Base-by-base conservation (phyloP, 257 asterid species). In the Forsythia suspensa region DNA sequence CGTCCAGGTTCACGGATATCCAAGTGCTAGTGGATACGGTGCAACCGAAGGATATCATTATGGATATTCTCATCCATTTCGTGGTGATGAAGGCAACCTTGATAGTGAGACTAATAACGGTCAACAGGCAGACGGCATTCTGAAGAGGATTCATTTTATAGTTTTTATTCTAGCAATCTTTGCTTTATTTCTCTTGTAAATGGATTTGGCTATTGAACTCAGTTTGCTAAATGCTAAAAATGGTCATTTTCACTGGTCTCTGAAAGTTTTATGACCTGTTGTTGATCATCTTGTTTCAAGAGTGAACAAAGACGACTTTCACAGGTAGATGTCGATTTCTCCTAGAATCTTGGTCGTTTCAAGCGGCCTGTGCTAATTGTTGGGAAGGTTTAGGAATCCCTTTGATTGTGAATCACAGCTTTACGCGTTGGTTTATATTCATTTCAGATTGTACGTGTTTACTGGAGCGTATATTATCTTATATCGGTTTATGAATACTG, bases 1-100 rank as follows among this genome's bases (percentile, higher is more conserved):
- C 44, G 74, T 92, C 20, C 93, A 87, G 83, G 67, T 92, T 70
- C 75, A 82, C n/a, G 91, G 91, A 6, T 81, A 85, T 76, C 44
- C 84, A 0, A 55, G 51, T 68, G 80, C 79, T 2, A 38, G 79
- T 36, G 73, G 75, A 15, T 82, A 65, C 40, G 80, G 80, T 15
- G 71, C 87, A 24, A 38, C 85, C 7, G 39, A 87, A 36, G 89
- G 88, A 38, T 85, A 72, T 78, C 78, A 80, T 51, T 78, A 80
- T 73, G 90, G 90, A 18, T 81, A 81, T 76, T 44, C 80, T 8
- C 74, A 82, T 48, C 43, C 89, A 5, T 83, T 59, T 38, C 82
- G 63, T 34, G 83, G 75, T n/a, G 65, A 39, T 15, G 85, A 77
- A 73, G 84, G 79, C 55, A 70, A 44, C 21, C 13, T 51, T 41